These are phyloP conservation scores for Violaceomyces palustris DNA, from an alignment of 1,284 basidiomycete species.

Conservation along the genomic window DNA sequence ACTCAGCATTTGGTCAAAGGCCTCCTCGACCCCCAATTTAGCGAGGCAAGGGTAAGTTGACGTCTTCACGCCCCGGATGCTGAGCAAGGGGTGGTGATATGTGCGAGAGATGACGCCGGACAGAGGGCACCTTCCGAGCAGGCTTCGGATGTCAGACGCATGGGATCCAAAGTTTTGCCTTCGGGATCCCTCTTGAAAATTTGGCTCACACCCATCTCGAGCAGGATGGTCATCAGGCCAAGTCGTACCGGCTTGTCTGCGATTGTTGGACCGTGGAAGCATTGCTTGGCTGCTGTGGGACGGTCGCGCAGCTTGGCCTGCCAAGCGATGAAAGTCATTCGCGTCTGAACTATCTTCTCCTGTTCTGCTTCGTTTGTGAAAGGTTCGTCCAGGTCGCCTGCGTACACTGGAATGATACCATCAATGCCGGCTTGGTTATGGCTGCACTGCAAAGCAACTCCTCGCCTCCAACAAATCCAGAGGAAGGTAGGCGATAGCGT, in stretches of 20 bases:
- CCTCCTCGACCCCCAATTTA: too few species aligned
- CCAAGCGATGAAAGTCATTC: slow-evolving; percentile 12
- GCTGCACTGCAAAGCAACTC: slow-evolving; percentile 5
- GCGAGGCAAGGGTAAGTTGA: too few species aligned
- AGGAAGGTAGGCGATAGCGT: slow-evolving; percentile 9
- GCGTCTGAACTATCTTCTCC: background rate
- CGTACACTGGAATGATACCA: slow-evolving; percentile 12
- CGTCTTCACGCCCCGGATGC: too few species aligned
- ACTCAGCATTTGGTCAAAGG: too few species aligned
- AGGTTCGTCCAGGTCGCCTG: slow-evolving; percentile 1
- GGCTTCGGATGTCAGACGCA: too few species aligned
- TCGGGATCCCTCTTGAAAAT: too few species aligned
- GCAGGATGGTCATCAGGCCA: slow-evolving; percentile 1
- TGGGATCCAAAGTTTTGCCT: too few species aligned
- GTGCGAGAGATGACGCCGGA: too few species aligned
- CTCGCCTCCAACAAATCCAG: slow-evolving; percentile 18
- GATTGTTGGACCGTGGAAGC: background rate
- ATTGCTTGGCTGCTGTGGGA: background rate
- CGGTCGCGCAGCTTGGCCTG: slow-evolving; percentile 3
- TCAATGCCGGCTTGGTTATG: slow-evolving; percentile 9
- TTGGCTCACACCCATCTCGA: slow-evolving; percentile 6
- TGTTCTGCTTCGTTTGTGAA: background rate
- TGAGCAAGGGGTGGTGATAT: too few species aligned
- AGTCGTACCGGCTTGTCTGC: slow-evolving; percentile 2
- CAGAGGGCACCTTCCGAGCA: too few species aligned